Percentiles rank a stretch among this genome's conserved stretches.
Conservation (phyloP, 1,139 yeast genomes). For the Zygosaccharomyces sapae region DNA sequence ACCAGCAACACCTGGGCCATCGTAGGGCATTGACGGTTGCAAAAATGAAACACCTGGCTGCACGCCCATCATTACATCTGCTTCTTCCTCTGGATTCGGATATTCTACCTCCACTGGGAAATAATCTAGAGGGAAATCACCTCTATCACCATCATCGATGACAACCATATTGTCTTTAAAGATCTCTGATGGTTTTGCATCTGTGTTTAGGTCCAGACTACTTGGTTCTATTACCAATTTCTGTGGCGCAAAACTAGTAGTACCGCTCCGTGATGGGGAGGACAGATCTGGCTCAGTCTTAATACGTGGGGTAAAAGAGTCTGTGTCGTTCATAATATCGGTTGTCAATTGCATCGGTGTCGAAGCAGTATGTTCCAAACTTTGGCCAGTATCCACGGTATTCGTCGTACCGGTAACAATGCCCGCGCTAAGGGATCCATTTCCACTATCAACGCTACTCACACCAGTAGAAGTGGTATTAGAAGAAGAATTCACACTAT, state of each 20-base stretch:
- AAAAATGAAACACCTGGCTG: slow-evolving; percentile 10
- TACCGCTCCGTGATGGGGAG: slow-evolving; percentile 9
- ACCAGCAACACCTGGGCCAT: slow-evolving; percentile 9
- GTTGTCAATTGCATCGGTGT: slow-evolving; percentile 11
- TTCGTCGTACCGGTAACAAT: too few species aligned
- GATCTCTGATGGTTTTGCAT: slow-evolving; percentile 3
- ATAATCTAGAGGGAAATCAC: slow-evolving; percentile 66
- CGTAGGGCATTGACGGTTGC: slow-evolving; percentile 16
- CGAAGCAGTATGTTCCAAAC: background rate
- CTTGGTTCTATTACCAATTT: slow-evolving; percentile 15
- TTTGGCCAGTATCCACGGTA: background rate
- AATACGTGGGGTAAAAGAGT: slow-evolving; percentile 6
- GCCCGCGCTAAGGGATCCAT: too few species aligned
- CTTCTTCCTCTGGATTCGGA: slow-evolving; percentile 23
- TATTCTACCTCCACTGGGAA: slow-evolving; percentile 42
- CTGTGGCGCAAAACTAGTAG: slow-evolving; percentile 12
- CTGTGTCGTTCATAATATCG: slow-evolving; percentile 6
- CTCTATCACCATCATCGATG: slow-evolving; percentile 34
- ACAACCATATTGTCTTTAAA: slow-evolving; percentile 10
- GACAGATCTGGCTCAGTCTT: slow-evolving; percentile 7
- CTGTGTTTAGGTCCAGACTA: slow-evolving; percentile 10
- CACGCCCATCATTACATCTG: slow-evolving; percentile 13
- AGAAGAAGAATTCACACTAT: background rate
- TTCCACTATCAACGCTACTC: background rate
- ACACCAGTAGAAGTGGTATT: background rate